Evolutionary conservation across 768 basidiomycete genomes (phyloP).

Genomic region (Suillus spraguei): DNA sequence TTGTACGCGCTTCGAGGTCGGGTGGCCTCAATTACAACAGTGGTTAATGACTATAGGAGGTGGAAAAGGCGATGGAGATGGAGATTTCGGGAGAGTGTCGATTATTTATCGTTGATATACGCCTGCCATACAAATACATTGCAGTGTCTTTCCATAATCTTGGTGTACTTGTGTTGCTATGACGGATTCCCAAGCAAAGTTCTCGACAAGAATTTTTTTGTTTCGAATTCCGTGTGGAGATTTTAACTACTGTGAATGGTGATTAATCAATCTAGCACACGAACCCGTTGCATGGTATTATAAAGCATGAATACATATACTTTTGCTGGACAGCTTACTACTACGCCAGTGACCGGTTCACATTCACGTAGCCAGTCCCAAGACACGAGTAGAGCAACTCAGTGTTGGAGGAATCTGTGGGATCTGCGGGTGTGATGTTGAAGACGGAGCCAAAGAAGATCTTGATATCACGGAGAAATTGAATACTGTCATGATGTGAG

Average conservation of each 20-base stretch:
- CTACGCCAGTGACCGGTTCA: conserved; percentile 75
- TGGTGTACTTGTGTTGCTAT: background rate
- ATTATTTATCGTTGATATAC: conserved; percentile 69
- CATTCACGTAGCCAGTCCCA: conserved; percentile 90
- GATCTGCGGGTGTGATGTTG: conserved; percentile 75
- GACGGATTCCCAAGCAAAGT: background rate
- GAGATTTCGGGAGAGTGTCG: conserved; percentile 71
- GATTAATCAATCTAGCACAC: background rate
- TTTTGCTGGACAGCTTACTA: conserved; percentile 2
- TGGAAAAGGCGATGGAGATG: conserved; percentile 52
- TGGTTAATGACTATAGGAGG: conserved; percentile 68
- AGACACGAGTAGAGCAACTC: conserved; percentile 88
- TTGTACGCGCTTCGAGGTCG: conserved; percentile 77
- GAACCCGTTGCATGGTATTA: conserved; percentile 1
- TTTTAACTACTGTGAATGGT: background rate
- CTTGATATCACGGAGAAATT: conserved; percentile 84
- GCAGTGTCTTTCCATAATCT: background rate
- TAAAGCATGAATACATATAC: conserved; percentile 4
- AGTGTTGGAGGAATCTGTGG: conserved; percentile 48
- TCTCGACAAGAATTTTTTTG: background rate
- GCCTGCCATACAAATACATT: background rate
- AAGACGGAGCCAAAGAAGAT: conserved; percentile 90
- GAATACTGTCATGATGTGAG: conserved; percentile 58
- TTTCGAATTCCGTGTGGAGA: background rate
- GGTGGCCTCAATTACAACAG: conserved; percentile 79